Percentiles rank a stretch among this genome's conserved stretches.
phyloP scores from a whole-genome alignment of 2,329 filamentous ascomycete genomes.

The Hypomyces rosellus region DNA sequence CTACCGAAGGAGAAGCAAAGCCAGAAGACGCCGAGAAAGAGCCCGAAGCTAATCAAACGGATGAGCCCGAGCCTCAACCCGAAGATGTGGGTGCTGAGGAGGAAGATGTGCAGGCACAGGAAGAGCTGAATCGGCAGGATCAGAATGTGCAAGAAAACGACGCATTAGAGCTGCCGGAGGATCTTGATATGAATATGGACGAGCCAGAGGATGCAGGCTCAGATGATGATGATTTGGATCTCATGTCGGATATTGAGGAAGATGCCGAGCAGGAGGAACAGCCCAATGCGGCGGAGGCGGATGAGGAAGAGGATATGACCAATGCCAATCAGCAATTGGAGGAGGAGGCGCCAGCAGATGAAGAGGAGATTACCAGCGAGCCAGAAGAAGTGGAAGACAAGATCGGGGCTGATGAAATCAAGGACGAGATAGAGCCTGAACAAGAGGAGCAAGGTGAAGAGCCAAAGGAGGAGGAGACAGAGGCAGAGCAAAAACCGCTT shows the following conservation, averaged over 20 bases:
- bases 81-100: constrained; percentile 41
- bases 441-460: constrained; percentile 49
- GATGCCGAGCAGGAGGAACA: constrained; percentile 33
- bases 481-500: constrained; percentile 31
- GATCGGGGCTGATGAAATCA: constrained; percentile 36
- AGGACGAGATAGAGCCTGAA: constrained; percentile 35
- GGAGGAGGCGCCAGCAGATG: constrained; percentile 29
- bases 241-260: constrained; percentile 50
- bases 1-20: constrained; percentile 52
- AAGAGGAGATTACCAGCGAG: constrained; percentile 52
- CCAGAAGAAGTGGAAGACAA: constrained; percentile 46
- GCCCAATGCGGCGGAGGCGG: constrained; percentile 30
- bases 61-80: constrained; percentile 36
- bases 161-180: constrained; percentile 76
- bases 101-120: constrained; percentile 48
- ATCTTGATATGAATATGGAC: constrained; percentile 79
- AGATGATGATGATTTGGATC: constrained; percentile 52
- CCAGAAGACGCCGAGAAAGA: constrained; percentile 37
- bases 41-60: constrained; percentile 26
- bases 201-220: constrained; percentile 53
- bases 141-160: constrained; percentile 78
- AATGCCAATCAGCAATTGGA: constrained; percentile 33
- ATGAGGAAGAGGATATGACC: constrained; percentile 30
- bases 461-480: constrained; percentile 44
- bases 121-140: constrained; percentile 56